These are phyloP conservation scores for Helotiales sp. DNA, from an alignment of 2,329 filamentous ascomycete species.

Conservation along the genomic window DNA sequence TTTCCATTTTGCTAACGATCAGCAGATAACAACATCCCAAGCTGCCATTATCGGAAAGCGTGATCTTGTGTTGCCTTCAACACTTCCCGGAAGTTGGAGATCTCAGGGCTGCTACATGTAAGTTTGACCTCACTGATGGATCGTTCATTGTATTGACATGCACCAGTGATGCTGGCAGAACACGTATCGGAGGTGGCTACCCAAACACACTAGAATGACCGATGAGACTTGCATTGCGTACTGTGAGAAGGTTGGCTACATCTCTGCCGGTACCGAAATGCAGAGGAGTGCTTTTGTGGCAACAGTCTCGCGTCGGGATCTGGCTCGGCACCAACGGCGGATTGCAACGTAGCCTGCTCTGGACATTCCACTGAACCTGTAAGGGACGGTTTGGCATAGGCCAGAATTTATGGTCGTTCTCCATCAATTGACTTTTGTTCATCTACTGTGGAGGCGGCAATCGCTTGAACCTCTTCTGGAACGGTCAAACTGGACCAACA, in stretches of 20 bases:
- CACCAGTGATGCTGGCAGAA: constrained; percentile 23
- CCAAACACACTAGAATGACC: constrained; percentile 28
- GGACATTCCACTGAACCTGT: constrained; percentile 39
- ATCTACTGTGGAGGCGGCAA: constrained; percentile 39
- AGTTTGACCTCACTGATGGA: neutral
- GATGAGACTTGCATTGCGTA: constrained; percentile 32
- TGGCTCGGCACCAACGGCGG: constrained; percentile 4
- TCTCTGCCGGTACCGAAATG: constrained; percentile 35
- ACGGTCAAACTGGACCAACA: constrained; percentile 20
- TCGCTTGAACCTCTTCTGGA: constrained; percentile 37
- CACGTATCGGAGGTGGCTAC: constrained; percentile 27
- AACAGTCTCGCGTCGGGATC: constrained; percentile 25
- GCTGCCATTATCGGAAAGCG: constrained; percentile 21
- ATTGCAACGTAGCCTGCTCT: constrained; percentile 32
- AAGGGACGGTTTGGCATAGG: no score
- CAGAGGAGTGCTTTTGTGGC: constrained; percentile 35
- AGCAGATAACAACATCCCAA: constrained; percentile 3
- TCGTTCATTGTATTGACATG: neutral
- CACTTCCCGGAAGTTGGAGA: constrained; percentile 28
- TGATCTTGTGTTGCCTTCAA: constrained; percentile 21
- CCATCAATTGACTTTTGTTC: neutral
- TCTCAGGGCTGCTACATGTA: constrained; percentile 32
- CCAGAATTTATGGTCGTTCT: no score
- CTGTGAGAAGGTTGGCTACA: constrained; percentile 33
- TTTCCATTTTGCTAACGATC: neutral